A percentile compares a stretch with the other conserved stretches of the same genome.
Evolutionary conservation across 2,329 filamentous ascomycete genomes (phyloP).

Genomic region (Cadophora sp.): DNA sequence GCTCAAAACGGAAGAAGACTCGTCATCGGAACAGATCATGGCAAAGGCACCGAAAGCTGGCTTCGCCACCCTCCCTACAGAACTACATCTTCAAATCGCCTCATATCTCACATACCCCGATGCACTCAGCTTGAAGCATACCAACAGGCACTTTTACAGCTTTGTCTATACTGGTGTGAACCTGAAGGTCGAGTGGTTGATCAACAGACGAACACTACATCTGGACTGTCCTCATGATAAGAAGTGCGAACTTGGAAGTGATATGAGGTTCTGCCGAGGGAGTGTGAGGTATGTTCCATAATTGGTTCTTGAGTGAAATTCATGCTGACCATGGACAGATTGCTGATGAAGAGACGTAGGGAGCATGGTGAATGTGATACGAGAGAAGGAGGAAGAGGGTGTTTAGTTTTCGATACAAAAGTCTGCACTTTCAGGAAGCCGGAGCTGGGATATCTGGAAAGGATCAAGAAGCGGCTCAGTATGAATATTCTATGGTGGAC

Average conservation of each 20-base stretch:
- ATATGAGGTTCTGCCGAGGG: conserved; percentile 65
- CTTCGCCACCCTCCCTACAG: conserved; percentile 58
- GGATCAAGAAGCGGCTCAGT: conserved; percentile 13
- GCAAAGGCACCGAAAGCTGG: background rate
- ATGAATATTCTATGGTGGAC: conserved; percentile 28
- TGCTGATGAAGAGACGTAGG: conserved; percentile 64
- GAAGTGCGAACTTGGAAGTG: conserved; percentile 63
- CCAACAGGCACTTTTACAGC: conserved; percentile 65
- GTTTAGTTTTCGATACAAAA: conserved; percentile 40
- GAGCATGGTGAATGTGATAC: conserved; percentile 66
- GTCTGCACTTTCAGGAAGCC: conserved; percentile 35
- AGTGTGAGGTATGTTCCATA: conserved; percentile 58
- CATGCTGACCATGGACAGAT: conserved; percentile 44
- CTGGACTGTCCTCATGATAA: conserved; percentile 69
- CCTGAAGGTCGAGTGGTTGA: conserved; percentile 73
- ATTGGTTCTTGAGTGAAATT: background rate
- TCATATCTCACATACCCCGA: conserved; percentile 71
- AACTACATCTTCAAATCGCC: conserved; percentile 70
- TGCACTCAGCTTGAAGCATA: conserved; percentile 73
- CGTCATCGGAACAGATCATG: background rate
- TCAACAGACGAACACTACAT: conserved; percentile 66
- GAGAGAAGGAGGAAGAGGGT: conserved; percentile 39
- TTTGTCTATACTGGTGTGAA: conserved; percentile 70
- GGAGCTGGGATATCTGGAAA: conserved; percentile 6
- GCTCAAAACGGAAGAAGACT: background rate